Percentiles rank a stretch among this genome's conserved stretches.
Evolutionary conservation across 768 basidiomycete species (phyloP).

Genomic region (Leucocoprinus sp.): DNA sequence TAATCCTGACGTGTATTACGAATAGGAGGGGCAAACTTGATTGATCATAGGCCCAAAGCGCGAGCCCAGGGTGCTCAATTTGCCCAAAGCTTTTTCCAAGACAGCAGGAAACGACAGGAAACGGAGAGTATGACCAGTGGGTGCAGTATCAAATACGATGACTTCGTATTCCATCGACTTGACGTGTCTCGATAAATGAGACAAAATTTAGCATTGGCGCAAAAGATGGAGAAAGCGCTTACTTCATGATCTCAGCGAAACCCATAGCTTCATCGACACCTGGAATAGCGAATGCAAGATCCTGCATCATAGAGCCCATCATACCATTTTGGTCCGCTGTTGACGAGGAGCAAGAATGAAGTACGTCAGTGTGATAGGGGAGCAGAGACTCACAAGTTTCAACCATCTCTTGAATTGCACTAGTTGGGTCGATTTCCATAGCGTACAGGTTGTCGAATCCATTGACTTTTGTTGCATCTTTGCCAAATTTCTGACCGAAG

Average conservation of each 20-base stretch:
- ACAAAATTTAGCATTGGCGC: background rate
- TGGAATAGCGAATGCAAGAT: constrained; percentile 97
- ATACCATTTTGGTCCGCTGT: constrained; percentile 85
- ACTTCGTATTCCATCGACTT: constrained; percentile 99
- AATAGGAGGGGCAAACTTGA: constrained; percentile 36
- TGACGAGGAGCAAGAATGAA: constrained; percentile 1
- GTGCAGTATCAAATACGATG: constrained; percentile 98
- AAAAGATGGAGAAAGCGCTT: constrained; percentile 17
- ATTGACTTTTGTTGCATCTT: constrained; percentile 97
- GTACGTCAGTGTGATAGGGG: background rate
- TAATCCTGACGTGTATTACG: background rate
- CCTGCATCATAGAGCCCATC: constrained; percentile 99
- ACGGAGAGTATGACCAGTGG: constrained; percentile 95
- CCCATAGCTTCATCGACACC: constrained; percentile 99
- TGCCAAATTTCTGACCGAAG: constrained; percentile 98
- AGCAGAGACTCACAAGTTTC: constrained; percentile 69
- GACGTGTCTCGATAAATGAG: constrained; percentile 66
- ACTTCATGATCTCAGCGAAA: constrained; percentile 99
- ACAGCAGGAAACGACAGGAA: constrained; percentile 99
- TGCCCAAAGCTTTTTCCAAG: constrained; percentile 93
- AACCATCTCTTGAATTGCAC: constrained; percentile 98
- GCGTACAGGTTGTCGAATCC: constrained; percentile 95
- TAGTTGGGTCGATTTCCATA: constrained; percentile 99
- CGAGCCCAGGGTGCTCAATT: constrained; percentile 87
- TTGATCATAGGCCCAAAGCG: constrained; percentile 96